Base-by-base conservation (phyloP, 2,329 filamentous ascomycete genomes). In the Chaetomium sp. region DNA sequence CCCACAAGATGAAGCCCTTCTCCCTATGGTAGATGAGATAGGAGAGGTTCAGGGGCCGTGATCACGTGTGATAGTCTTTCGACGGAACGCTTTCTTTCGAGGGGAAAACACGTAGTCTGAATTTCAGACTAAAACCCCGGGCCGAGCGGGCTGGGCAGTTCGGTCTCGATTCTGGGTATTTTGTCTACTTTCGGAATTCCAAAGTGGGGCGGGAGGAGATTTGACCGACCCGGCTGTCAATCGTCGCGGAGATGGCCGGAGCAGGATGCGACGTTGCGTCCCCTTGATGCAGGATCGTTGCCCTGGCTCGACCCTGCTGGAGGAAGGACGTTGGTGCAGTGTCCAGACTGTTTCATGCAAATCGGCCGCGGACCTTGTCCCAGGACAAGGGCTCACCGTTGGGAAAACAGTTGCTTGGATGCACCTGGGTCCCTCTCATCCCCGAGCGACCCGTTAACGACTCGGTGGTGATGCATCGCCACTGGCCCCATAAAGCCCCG, bases 1-100 rank as follows among this genome's bases (percentile, higher is more conserved):
- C 76, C 77, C 50, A 73, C 77, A 54, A 76, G 76, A 72, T 76
- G 73, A 67, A 49, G 49, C 21, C n/a, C 33, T 25, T 7, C 27
- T 23, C 27, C 2, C 8, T 23, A 6, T n/a, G 2, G n/a, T 5
- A 29, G 23, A 47, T 47, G 5, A 19, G 38, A 57, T 45, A 13
- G 10, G 27, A 13, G 7, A 13, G 23, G n/a, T 7, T 53, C 57
- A 33, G 19, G 27, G 42, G 9, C 21, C 13, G 42, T 3, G 5
- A 19, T 42, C 51, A 33, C 51, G n/a, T 57, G 54, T 12, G 21
- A 23, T 47, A 6, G n/a, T 47, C 3, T 19, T 21, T 19, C 3
- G 19, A 8, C 5, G 9, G 21, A n/a, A 21, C 23, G 3, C n/a
- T 47, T 23, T n/a, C n/a, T 2, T 47, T 12, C 8, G 19, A 3